Evolutionary conservation across 176 grass and related monocot species (phyloP).

Genomic region (Zoysia japonica): DNA sequence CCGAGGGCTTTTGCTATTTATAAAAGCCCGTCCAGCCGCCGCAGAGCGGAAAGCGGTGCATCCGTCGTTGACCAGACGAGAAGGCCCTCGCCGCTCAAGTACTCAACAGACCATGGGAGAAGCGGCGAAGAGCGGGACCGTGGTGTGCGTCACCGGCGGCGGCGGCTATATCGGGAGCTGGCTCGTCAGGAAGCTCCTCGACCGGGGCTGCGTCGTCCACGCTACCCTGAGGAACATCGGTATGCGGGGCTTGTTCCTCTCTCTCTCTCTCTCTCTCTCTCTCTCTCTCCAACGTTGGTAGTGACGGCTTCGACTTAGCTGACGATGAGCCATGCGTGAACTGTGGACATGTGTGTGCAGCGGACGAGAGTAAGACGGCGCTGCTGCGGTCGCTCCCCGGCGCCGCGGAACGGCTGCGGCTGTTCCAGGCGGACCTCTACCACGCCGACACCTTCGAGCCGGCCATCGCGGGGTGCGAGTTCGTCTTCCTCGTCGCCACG

Average conservation of each 20-base stretch:
- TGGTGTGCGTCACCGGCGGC: constrained; percentile 48
- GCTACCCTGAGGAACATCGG: constrained; percentile 35
- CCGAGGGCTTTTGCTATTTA: too few relatives aligned
- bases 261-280: neutral
- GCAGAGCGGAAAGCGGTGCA: too few relatives aligned
- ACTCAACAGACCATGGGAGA: neutral
- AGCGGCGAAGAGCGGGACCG: neutral
- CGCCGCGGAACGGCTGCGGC: constrained; percentile 47
- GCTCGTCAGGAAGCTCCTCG: constrained; percentile 49
- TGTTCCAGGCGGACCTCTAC: constrained; percentile 68
- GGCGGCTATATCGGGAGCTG: constrained; percentile 37
- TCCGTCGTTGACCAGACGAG: too few relatives aligned
- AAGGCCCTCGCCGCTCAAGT: too few relatives aligned
- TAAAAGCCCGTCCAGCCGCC: too few relatives aligned
- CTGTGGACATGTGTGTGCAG: constrained; percentile 7
- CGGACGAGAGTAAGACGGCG: constrained; percentile 49
- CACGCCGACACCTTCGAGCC: constrained; percentile 58
- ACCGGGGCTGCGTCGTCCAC: constrained; percentile 42
- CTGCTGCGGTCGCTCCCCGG: constrained; percentile 45
- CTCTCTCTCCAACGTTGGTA: too few relatives aligned
- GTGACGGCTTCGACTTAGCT: too few relatives aligned
- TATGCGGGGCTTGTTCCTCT: neutral
- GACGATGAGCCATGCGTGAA: too few relatives aligned
- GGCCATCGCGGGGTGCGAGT: constrained; percentile 57
- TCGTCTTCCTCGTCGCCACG: constrained; percentile 72